Evolutionary conservation across 2,329 filamentous ascomycete species (phyloP), one percentile per base, ranked within the genome.

Genomic region (Nothophaeocryptopus gaeumannii): DNA sequence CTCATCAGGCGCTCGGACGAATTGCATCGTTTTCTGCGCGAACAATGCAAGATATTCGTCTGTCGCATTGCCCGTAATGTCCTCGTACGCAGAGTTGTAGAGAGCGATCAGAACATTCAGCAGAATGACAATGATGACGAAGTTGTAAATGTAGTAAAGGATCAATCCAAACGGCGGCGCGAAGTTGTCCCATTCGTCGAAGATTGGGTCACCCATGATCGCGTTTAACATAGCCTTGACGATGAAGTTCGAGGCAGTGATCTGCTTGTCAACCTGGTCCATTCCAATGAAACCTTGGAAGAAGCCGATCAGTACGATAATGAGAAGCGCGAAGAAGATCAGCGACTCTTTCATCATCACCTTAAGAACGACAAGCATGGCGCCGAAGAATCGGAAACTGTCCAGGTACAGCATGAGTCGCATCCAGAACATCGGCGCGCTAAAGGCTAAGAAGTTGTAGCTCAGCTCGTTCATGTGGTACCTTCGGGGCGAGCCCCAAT

Each of bases 81-180:
- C 90, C 65, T 95, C 88, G 67, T 99, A 97, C 2, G 93, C 90
- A 39, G 86, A 92, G 72, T 97, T 97, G 76, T 96, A 99, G 5
- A 99, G 82, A 0, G 93, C 93, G 65, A 99, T 97, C 50, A 99
- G 82, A 62, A 99, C 89, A 69, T 99, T 99, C 59, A 99, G 82
- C 20, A 97, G 77, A 49, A 99, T 78, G 56, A 93, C 91, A 86
- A 96, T 96, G 63, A 99, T 88, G 34, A 97, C 85, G 65, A 99
- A 99, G 13, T 92, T 95, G 70, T 96, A 99, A 66, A 95, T 82
- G 74, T 99, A 99, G 75, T 99, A 99, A 8, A 99, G 84, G 30
- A 96, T 88, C 43, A 96, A 81, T 8, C 93, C 93, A 68, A 96
- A 99, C 0, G 93, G 93, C 10, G 88, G 90, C 15, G 87, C 88